Percentiles rank a stretch among this genome's conserved stretches.
These are phyloP conservation scores for Abortiporus biennis DNA, from an alignment of 1,284 basidiomycete genomes.

Conservation along the genomic window DNA sequence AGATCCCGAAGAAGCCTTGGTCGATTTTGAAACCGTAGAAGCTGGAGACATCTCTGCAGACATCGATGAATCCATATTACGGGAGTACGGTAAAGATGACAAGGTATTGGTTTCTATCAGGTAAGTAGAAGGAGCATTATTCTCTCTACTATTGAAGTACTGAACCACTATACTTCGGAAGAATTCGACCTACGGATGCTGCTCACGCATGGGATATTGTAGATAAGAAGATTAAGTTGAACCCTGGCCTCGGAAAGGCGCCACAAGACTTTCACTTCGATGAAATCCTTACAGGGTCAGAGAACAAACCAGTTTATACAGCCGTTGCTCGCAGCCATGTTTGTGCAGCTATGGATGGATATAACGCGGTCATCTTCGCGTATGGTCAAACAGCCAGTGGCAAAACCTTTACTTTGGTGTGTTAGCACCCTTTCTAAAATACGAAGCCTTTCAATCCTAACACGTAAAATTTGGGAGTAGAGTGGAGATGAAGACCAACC, in stretches of 20 bases:
- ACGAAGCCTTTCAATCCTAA: constrained; percentile 1
- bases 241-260: constrained; percentile 41
- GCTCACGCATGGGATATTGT: constrained; percentile 52
- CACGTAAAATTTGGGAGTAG: constrained; percentile 19
- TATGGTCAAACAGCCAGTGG: constrained; percentile 90
- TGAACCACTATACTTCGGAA: constrained; percentile 22
- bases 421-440: constrained; percentile 11
- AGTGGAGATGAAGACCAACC: constrained; percentile 79
- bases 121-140: no score
- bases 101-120: constrained; percentile 87
- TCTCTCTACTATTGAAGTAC: background rate
- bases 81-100: constrained; percentile 62
- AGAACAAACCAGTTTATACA: constrained; percentile 83
- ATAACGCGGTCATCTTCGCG: constrained; percentile 92
- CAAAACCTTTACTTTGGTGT: constrained; percentile 86
- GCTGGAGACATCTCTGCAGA: constrained; percentile 60
- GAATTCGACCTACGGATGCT: constrained; percentile 61
- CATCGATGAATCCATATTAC: constrained; percentile 48
- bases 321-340: constrained; percentile 85
- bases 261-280: constrained; percentile 65
- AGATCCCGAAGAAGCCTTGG: constrained; percentile 69
- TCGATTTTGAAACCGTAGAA: constrained; percentile 69
- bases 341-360: constrained; percentile 92
- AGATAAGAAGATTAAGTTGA: constrained; percentile 48
- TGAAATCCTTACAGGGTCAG: constrained; percentile 74